phyloP scores from a whole-genome alignment of 192 early-diverging fungal genomes.

The Podila minutissima region DNA sequence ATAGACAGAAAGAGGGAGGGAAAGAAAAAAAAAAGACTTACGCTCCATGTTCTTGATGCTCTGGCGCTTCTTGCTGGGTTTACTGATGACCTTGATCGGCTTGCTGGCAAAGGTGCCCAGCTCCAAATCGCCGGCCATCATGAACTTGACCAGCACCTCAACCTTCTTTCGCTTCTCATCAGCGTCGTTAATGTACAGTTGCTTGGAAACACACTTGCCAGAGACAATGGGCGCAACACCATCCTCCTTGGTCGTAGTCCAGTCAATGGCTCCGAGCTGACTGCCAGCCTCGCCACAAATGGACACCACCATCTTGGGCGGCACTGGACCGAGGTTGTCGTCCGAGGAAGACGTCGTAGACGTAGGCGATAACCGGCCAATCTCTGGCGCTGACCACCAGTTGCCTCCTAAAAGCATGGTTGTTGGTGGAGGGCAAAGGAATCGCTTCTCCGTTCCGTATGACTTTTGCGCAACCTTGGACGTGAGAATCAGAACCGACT shows the following conservation, averaged over 20 bases:
- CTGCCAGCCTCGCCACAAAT: conserved; percentile 66
- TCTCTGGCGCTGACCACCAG: conserved; percentile 64
- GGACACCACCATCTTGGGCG: conserved; percentile 65
- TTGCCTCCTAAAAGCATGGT: conserved; percentile 78
- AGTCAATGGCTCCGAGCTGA: conserved; percentile 64
- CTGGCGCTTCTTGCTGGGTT: conserved; percentile 91
- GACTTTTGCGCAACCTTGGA: conserved; percentile 93
- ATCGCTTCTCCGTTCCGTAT: conserved; percentile 94
- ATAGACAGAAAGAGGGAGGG: neutral
- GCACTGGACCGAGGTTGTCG: conserved; percentile 25
- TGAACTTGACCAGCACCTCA: conserved; percentile 76
- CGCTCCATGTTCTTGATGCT: conserved; percentile 83
- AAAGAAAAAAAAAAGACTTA: conserved; percentile 33
- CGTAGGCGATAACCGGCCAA: conserved; percentile 21
- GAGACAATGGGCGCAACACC: conserved; percentile 62
- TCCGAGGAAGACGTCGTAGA: conserved; percentile 7
- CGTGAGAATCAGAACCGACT: conserved; percentile 80
- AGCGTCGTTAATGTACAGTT: conserved; percentile 86
- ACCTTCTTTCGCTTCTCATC: conserved; percentile 88
- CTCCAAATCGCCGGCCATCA: conserved; percentile 67
- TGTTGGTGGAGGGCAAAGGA: conserved; percentile 86
- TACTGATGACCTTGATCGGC: conserved; percentile 91
- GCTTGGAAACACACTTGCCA: conserved; percentile 82
- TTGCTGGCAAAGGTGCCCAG: conserved; percentile 78
- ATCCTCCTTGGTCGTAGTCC: conserved; percentile 62